phyloP scores from a whole-genome alignment of 257 asterid species.

The Ocimum tenuiflorum region DNA sequence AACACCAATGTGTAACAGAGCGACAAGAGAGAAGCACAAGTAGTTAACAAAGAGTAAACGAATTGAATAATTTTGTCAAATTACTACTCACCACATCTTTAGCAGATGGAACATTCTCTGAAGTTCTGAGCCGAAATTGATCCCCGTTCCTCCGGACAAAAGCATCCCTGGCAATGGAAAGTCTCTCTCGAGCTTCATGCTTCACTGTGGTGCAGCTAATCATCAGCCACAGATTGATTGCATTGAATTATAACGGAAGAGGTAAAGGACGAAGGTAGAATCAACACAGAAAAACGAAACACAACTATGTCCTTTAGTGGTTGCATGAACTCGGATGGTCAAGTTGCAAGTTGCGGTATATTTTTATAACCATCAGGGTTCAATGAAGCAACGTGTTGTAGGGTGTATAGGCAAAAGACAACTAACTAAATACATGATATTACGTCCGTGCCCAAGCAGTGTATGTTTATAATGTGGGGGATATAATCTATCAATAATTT shows the following conservation, averaged over 20 bases:
- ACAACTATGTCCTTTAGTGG: not conserved
- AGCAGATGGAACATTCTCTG: conserved; percentile 52
- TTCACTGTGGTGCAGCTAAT: conserved; percentile 38
- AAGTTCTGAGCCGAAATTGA: conserved; percentile 46
- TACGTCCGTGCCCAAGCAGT: not conserved
- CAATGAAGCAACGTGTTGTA: not conserved
- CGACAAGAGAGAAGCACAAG: no score
- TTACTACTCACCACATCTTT: conserved; percentile 51
- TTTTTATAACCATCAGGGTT: not conserved
- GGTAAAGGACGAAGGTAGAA: not conserved
- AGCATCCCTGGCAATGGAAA: conserved; percentile 56
- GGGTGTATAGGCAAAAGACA: not conserved
- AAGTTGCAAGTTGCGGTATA: not conserved
- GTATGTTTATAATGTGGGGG: not conserved
- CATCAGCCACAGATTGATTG: conserved; percentile 2
- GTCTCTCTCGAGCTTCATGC: conserved; percentile 55
- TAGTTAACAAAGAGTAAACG: not conserved
- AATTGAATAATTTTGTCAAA: not conserved
- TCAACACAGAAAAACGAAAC: not conserved
- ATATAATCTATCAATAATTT: not conserved
- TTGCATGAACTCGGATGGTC: not conserved
- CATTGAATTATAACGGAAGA: not conserved
- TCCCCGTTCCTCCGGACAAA: conserved; percentile 52
- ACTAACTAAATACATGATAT: not conserved
- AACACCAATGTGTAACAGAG: no score